Conservation (phyloP, 306 rosid genomes). For the Lathyrus oleraceus region DNA sequence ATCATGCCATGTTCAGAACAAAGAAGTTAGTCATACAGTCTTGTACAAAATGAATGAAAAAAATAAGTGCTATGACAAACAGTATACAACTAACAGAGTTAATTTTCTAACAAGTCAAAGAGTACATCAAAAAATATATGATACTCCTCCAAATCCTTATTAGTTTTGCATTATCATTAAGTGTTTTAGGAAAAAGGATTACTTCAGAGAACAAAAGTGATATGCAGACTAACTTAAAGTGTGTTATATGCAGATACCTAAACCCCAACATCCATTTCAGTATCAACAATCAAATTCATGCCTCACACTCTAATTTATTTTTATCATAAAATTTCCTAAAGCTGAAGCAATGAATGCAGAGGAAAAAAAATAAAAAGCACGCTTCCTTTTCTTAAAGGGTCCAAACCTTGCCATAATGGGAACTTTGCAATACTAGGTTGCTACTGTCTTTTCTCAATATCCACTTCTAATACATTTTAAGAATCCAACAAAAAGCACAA, state of each 20-base stretch:
- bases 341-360: neutral
- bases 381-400: slow-evolving; percentile 5
- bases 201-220: neutral
- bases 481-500: slow-evolving; percentile 5
- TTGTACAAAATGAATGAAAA: slow-evolving; percentile 9
- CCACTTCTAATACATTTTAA: slow-evolving; percentile 4
- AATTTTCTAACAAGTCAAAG: slow-evolving; percentile 7
- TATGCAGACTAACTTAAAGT: neutral
- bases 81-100: slow-evolving; percentile 18
- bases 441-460: slow-evolving; percentile 8
- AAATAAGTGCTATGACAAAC: slow-evolving; percentile 13
- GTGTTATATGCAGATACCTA: slow-evolving; percentile 15
- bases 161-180: neutral
- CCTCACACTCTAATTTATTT: neutral
- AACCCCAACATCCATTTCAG: slow-evolving; percentile 23
- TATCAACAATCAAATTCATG: slow-evolving; percentile 3
- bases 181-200: slow-evolving; percentile 7
- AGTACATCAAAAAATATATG: slow-evolving; percentile 22
- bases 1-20: slow-evolving; percentile 33
- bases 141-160: slow-evolving; percentile 5
- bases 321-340: slow-evolving; percentile 7
- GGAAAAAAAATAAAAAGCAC: neutral
- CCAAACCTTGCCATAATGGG: neutral
- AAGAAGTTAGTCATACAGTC: slow-evolving; percentile 33
- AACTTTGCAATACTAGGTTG: neutral